Evolutionary conservation across 1,284 basidiomycete species (phyloP).

Genomic region (Phenoliferia sp.): DNA sequence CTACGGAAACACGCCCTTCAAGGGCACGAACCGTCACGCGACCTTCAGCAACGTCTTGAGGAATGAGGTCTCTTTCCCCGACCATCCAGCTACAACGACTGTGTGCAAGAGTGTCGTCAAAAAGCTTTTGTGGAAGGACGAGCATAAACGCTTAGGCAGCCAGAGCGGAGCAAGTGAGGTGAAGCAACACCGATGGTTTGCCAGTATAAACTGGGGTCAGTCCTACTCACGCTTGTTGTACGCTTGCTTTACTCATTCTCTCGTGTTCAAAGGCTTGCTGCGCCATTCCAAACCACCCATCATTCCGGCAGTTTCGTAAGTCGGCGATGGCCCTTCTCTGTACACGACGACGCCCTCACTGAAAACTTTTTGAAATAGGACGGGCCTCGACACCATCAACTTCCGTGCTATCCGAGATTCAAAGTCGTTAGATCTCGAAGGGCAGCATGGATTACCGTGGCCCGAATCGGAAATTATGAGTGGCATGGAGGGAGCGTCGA

Average conservation of each 20-base stretch:
- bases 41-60: conserved; percentile 95
- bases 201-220: conserved; percentile 85
- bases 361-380: no score
- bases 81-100: conserved; percentile 75
- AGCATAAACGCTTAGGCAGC: conserved; percentile 81
- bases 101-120: conserved; percentile 81
- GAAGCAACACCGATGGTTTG: conserved; percentile 99
- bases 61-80: conserved; percentile 81
- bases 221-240: conserved; percentile 43
- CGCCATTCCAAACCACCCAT: neutral
- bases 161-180: conserved; percentile 94
- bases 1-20: conserved; percentile 84
- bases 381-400: conserved; percentile 53
- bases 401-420: conserved; percentile 88
- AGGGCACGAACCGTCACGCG: conserved; percentile 86
- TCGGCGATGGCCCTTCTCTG: neutral
- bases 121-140: conserved; percentile 89
- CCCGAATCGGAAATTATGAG: conserved; percentile 11
- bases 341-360: neutral
- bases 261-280: neutral
- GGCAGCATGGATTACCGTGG: conserved; percentile 41
- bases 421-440: conserved; percentile 79
- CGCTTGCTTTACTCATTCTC: neutral
- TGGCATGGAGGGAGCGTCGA: neutral
- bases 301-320: neutral